Conservation (phyloP, 768 basidiomycete genomes). For the Serendipita sp. region DNA sequence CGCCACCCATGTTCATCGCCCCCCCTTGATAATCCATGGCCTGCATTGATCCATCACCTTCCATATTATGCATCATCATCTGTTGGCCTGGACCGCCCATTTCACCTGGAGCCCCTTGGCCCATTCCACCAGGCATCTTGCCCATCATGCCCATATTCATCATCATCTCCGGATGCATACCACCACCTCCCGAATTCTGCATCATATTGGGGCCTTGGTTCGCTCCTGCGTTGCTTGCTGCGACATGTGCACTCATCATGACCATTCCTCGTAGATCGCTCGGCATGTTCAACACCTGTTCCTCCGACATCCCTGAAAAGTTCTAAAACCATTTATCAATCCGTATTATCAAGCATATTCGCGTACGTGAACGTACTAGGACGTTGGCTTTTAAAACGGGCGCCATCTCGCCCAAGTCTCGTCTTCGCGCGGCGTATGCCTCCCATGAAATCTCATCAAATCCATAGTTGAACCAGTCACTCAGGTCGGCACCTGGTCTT, state of each 20-base stretch:
- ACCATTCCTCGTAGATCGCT: slow-evolving; percentile 76
- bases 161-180: slow-evolving; percentile 29
- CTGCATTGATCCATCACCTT: slow-evolving; percentile 5
- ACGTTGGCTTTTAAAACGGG: slow-evolving; percentile 71
- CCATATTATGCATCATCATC: slow-evolving; percentile 33
- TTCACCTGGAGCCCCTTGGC: slow-evolving; percentile 21
- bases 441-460: slow-evolving; percentile 97
- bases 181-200: slow-evolving; percentile 15
- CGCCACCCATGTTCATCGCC: slow-evolving; percentile 37
- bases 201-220: slow-evolving; percentile 18
- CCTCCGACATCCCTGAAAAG: slow-evolving; percentile 69
- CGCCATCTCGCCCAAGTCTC: slow-evolving; percentile 65
- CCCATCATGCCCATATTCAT: slow-evolving; percentile 47
- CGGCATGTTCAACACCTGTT: slow-evolving; percentile 59
- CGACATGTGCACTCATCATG: slow-evolving; percentile 38
- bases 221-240: slow-evolving; percentile 21
- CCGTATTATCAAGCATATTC: background rate
- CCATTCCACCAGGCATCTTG: slow-evolving; percentile 44
- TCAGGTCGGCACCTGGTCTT: slow-evolving; percentile 76
- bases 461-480: slow-evolving; percentile 99
- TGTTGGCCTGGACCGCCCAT: slow-evolving; percentile 3
- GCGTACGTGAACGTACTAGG: slow-evolving; percentile 34
- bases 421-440: slow-evolving; percentile 71
- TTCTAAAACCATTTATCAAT: slow-evolving; percentile 29
- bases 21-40: slow-evolving; percentile 7